A percentile compares a stretch with the other conserved stretches of the same genome.
Conservation (phyloP, 2,329 filamentous ascomycete genomes). For the Aciculosporium take region DNA sequence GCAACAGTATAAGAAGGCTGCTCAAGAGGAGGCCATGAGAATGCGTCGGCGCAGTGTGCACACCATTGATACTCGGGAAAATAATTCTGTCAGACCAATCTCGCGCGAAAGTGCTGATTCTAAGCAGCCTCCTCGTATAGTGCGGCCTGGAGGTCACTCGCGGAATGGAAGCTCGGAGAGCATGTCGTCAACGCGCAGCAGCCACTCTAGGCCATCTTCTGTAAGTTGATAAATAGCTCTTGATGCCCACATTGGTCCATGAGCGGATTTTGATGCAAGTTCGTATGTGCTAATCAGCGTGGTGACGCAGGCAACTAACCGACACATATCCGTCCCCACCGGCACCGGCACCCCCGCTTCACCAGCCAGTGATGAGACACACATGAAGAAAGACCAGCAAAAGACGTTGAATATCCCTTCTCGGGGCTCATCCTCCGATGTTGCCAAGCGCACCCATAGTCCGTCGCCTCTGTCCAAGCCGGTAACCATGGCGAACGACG, state of each 20-base stretch:
- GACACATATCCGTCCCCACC: slow-evolving; percentile 38
- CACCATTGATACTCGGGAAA: slow-evolving; percentile 31
- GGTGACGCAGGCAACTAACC: slow-evolving; percentile 43
- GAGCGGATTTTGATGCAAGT: slow-evolving; percentile 19
- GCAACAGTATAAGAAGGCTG: slow-evolving; percentile 40
- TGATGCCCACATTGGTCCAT: slow-evolving; percentile 22
- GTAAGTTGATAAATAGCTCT: slow-evolving; percentile 34
- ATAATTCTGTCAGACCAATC: slow-evolving; percentile 7
- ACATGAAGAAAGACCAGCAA: slow-evolving; percentile 36
- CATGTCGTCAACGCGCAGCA: slow-evolving; percentile 42
- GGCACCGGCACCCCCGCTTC: slow-evolving; percentile 38
- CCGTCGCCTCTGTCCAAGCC: slow-evolving; percentile 65
- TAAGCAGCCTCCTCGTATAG: slow-evolving; percentile 26
- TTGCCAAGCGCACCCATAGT: slow-evolving; percentile 47
- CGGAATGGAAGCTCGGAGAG: slow-evolving; percentile 52
- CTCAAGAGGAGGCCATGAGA: slow-evolving; percentile 56
- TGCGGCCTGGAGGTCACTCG: slow-evolving; percentile 18
- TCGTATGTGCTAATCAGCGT: slow-evolving; percentile 33
- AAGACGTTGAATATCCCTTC: slow-evolving; percentile 45
- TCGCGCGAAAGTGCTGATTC: slow-evolving; percentile 10
- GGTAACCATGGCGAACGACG: slow-evolving; percentile 45
- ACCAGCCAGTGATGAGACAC: slow-evolving; percentile 30
- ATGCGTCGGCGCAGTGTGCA: slow-evolving; percentile 75
- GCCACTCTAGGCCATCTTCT: slow-evolving; percentile 46
- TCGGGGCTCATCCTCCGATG: slow-evolving; percentile 51